These are phyloP conservation scores for Sporothrix sp. DNA, from an alignment of 2,329 filamentous ascomycete genomes.

Conservation along the genomic window DNA sequence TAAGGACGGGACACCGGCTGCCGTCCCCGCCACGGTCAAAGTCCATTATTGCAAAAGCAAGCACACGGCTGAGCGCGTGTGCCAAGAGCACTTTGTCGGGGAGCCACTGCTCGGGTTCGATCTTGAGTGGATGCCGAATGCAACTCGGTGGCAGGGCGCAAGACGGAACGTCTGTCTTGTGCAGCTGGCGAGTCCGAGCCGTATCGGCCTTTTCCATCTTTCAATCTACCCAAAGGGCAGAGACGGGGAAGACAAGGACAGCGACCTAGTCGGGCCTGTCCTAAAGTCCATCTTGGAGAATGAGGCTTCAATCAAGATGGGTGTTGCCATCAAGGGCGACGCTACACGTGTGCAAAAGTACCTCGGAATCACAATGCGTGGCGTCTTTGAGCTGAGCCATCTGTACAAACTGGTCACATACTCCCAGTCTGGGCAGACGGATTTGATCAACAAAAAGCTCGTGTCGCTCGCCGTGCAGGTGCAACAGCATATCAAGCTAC, in stretches of 20 bases:
- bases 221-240: constrained; percentile 42
- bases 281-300: constrained; percentile 66
- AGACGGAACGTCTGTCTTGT: constrained; percentile 70
- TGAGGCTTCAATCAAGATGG: constrained; percentile 58
- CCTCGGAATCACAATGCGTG: constrained; percentile 53
- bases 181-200: constrained; percentile 68
- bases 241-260: constrained; percentile 23
- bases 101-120: constrained; percentile 77
- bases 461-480: constrained; percentile 63
- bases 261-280: constrained; percentile 57
- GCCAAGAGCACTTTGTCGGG: constrained; percentile 53
- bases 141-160: constrained; percentile 36
- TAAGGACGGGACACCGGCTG: neutral
- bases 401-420: constrained; percentile 69
- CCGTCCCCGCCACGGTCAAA: constrained; percentile 33
- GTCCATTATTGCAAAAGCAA: constrained; percentile 70
- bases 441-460: constrained; percentile 53
- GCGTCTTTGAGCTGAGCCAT: constrained; percentile 73
- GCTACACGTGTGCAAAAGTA: constrained; percentile 57
- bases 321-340: constrained; percentile 66
- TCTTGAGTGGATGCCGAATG: constrained; percentile 65
- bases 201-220: constrained; percentile 73
- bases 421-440: constrained; percentile 38
- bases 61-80: constrained; percentile 56
- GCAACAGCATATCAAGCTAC: constrained; percentile 59